Conservation (phyloP, 768 basidiomycete species). For the Naganishia vaughanmartiniae region DNA sequence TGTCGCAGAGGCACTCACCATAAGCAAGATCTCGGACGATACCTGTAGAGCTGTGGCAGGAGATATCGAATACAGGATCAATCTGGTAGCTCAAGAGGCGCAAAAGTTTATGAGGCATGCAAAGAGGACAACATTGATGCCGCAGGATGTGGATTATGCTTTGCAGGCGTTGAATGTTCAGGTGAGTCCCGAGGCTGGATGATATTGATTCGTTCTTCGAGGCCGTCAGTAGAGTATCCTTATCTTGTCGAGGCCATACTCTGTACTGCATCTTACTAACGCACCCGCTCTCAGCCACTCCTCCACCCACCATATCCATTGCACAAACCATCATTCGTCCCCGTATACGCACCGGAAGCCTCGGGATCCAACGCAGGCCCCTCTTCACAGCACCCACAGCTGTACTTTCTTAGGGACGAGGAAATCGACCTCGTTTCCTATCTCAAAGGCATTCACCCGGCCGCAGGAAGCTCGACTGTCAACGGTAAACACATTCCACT, state of each 20-base stretch:
- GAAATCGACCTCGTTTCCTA: slow-evolving; percentile 95
- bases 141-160: slow-evolving; percentile 88
- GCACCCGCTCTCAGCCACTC: slow-evolving; percentile 59
- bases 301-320: slow-evolving; percentile 74
- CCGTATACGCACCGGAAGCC: slow-evolving; percentile 49
- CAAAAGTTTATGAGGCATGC: slow-evolving; percentile 95
- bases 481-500: slow-evolving; percentile 20
- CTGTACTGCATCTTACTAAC: not conserved
- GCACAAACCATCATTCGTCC: slow-evolving; percentile 51
- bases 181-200: slow-evolving; percentile 39
- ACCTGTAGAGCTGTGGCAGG: slow-evolving; percentile 84
- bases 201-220: no score
- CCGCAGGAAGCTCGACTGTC: slow-evolving; percentile 30
- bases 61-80: slow-evolving; percentile 94
- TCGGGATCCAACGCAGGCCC: slow-evolving; percentile 22
- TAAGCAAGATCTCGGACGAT: slow-evolving; percentile 69
- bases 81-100: slow-evolving; percentile 89
- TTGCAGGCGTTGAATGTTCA: slow-evolving; percentile 93
- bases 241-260: not conserved
- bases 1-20: slow-evolving; percentile 80
- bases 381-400: slow-evolving; percentile 34
- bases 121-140: slow-evolving; percentile 80
- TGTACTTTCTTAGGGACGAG: slow-evolving; percentile 94
- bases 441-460: slow-evolving; percentile 58
- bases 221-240: no score